Percentiles rank a stretch among this genome's conserved stretches.
These are phyloP conservation scores for Tylopilus rubrobrunneus DNA, from an alignment of 768 basidiomycete species.

Conservation along the genomic window DNA sequence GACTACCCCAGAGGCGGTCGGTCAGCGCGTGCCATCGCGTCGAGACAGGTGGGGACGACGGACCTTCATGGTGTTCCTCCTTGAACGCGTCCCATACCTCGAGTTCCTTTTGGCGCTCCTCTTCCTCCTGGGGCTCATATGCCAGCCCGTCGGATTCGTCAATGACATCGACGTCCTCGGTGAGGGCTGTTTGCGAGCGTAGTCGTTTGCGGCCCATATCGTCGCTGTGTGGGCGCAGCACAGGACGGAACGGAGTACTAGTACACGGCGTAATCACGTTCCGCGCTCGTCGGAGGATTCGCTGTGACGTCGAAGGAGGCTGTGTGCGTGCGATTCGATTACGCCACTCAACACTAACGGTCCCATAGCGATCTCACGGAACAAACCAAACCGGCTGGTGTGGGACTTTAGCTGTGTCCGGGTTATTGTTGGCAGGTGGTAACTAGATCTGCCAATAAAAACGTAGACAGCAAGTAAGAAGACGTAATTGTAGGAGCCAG, in stretches of 20 bases:
- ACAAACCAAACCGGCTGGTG: no score
- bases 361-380: no score
- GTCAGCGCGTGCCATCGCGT: not conserved
- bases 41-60: constrained; percentile 7
- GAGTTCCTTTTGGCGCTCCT: constrained; percentile 47
- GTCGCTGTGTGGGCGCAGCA: constrained; percentile 6
- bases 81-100: constrained; percentile 72
- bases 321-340: no score
- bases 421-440: no score
- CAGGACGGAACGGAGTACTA: not conserved
- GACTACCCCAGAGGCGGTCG: constrained; percentile 36
- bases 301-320: no score
- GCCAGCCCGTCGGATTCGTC: constrained; percentile 4
- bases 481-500: no score
- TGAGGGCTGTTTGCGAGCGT: constrained; percentile 39
- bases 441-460: no score
- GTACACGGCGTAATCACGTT: not conserved
- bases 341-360: no score
- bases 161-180: constrained; percentile 19
- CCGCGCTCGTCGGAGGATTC: no score
- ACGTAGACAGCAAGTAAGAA: no score
- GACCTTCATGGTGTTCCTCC: constrained; percentile 80
- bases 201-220: constrained; percentile 43
- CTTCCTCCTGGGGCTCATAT: not conserved
- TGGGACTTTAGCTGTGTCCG: no score